phyloP scores from a whole-genome alignment of 495 filamentous ascomycete species.

The Cryomyces minteri region DNA sequence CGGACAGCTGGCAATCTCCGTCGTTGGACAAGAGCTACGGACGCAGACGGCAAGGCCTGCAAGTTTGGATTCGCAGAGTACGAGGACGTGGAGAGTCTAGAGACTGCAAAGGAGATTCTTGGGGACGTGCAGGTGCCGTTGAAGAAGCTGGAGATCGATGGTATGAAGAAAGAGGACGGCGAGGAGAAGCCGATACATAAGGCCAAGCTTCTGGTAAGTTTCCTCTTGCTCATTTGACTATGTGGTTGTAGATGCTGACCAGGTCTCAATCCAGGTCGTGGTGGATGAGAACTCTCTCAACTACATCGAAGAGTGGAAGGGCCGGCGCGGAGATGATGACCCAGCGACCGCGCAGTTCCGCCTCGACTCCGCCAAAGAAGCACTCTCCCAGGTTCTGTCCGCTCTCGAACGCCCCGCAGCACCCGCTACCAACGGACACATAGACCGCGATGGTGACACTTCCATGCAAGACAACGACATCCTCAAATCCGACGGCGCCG shows the following conservation, averaged over 20 bases:
- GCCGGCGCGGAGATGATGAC: constrained; percentile 44
- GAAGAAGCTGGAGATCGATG: constrained; percentile 42
- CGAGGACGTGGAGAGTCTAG: constrained; percentile 78
- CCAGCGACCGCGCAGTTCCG: constrained; percentile 45
- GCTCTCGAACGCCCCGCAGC: constrained; percentile 52
- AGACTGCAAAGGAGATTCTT: constrained; percentile 71
- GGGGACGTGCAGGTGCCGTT: constrained; percentile 54
- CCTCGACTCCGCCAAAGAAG: constrained; percentile 44
- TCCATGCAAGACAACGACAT: constrained; percentile 47
- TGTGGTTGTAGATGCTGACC: neutral
- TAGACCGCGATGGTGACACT: constrained; percentile 48
- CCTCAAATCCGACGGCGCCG: constrained; percentile 35
- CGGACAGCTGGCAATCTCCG: constrained; percentile 57
- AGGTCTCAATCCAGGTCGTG: constrained; percentile 31
- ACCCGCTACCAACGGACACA: constrained; percentile 19
- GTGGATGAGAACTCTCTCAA: constrained; percentile 66
- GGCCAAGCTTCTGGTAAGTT: constrained; percentile 39
- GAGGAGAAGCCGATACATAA: constrained; percentile 47
- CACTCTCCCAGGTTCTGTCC: constrained; percentile 44
- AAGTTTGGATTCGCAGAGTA: constrained; percentile 95
- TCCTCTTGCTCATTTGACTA: neutral
- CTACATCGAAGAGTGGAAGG: constrained; percentile 66
- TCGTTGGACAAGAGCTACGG: constrained; percentile 68
- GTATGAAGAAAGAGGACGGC: constrained; percentile 23
- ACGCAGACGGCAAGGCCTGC: constrained; percentile 68